Evolutionary conservation across 1,284 basidiomycete genomes (phyloP).

Genomic region (Rhodotorula mucilaginosa): DNA sequence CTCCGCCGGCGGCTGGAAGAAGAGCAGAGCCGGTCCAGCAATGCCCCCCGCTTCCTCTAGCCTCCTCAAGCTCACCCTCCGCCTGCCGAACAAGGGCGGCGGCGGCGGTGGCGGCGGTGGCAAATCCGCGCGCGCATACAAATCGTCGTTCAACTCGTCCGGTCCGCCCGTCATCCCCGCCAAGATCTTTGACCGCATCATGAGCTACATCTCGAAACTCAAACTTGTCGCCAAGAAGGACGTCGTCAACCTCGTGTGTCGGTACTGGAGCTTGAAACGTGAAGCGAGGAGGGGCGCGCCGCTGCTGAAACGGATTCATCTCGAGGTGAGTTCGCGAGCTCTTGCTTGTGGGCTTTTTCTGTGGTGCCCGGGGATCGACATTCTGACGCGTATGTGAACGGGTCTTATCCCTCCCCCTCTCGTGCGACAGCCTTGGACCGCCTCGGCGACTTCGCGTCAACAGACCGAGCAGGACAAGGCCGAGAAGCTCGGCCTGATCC

Average conservation of each 20-base stretch:
- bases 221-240: conserved; percentile 71
- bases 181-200: conserved; percentile 63
- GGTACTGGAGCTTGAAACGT: conserved; percentile 96
- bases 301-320: conserved; percentile 84
- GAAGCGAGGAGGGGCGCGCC: conserved; percentile 91
- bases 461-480: conserved; percentile 79
- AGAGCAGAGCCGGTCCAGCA: conserved; percentile 2
- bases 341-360: no score
- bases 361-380: not conserved
- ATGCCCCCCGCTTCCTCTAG: not conserved
- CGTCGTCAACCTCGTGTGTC: conserved; percentile 74
- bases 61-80: conserved; percentile 19
- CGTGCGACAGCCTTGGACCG: conserved; percentile 82
- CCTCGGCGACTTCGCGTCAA: conserved; percentile 62
- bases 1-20: no score
- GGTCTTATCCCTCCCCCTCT: no score
- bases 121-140: conserved; percentile 17
- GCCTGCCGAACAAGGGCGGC: not conserved
- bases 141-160: conserved; percentile 15
- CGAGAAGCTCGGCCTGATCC: conserved; percentile 74
- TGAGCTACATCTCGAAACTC: conserved; percentile 72
- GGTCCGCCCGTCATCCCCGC: conserved; percentile 56
- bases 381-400: no score
- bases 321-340: conserved; percentile 59
- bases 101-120: not conserved